These are phyloP conservation scores for Carex littledalei DNA, from an alignment of 176 grass and related monocot genomes.

Conservation along the genomic window DNA sequence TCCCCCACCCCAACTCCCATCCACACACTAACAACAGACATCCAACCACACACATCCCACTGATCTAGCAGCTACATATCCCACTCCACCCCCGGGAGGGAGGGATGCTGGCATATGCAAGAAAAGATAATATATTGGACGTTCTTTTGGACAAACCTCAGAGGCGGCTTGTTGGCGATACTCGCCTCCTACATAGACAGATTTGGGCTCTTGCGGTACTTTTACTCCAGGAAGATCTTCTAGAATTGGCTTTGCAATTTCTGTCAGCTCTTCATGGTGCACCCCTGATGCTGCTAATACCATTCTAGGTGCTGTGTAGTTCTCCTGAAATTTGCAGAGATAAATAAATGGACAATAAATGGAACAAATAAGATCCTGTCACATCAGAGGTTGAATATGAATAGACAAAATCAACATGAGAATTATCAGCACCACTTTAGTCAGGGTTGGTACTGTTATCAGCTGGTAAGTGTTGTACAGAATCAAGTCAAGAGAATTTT, in stretches of 20 bases:
- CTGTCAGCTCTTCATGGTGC: constrained; percentile 66
- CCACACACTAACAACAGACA: neutral
- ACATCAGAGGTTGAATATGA: neutral
- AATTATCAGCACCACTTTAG: neutral
- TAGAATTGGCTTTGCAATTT: constrained; percentile 53
- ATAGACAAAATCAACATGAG: neutral
- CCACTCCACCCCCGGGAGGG: neutral
- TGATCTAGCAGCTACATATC: neutral
- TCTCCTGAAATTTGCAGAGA: constrained; percentile 44
- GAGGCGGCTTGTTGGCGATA: constrained; percentile 70
- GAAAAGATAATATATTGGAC: neutral
- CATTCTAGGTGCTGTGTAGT: constrained; percentile 71
- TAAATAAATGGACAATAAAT: neutral
- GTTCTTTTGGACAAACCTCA: constrained; percentile 33
- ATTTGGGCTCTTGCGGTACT: constrained; percentile 50
- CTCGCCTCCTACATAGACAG: constrained; percentile 61
- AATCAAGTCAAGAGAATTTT: neutral
- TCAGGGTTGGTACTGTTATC: neutral
- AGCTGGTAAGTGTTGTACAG: neutral
- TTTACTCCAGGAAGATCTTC: constrained; percentile 53
- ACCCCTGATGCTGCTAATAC: constrained; percentile 85
- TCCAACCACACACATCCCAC: neutral
- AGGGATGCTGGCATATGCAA: neutral
- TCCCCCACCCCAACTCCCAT: neutral
- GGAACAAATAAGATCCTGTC: neutral